Conservation (phyloP, 441 rosid genomes). For the Isatis lusitanica region DNA sequence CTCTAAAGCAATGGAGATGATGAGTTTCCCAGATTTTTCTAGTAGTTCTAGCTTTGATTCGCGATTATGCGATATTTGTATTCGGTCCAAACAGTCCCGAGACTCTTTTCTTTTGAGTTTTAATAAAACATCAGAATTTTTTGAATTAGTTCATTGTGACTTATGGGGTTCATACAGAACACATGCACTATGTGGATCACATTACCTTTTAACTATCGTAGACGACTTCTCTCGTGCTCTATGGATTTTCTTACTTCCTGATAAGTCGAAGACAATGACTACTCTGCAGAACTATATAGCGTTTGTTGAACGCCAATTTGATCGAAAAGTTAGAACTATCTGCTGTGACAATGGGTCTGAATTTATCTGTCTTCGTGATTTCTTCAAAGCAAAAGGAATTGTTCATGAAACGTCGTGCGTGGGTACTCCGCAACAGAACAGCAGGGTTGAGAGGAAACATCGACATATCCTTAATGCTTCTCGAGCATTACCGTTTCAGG, state of each 20-base stretch:
- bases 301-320: background rate
- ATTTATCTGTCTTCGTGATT: background rate
- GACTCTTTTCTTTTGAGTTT: background rate
- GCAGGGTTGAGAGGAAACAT: background rate
- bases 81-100: background rate
- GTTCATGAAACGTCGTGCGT: background rate
- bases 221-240: background rate
- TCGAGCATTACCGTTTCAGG: background rate
- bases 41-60: no score
- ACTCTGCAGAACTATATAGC: background rate
- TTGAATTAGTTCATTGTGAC: no score
- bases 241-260: background rate
- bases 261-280: background rate
- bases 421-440: background rate
- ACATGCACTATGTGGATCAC: no score
- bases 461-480: background rate
- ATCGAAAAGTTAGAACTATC: background rate
- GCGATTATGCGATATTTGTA: background rate
- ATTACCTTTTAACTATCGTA: background rate
- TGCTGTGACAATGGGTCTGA: background rate
- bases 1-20: no score
- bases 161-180: no score
- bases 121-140: no score
- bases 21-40: no score
- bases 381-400: background rate